Evolutionary conservation across 768 basidiomycete genomes (phyloP), one percentile per base, ranked within the genome.

Genomic region (Podaxis rugospora): DNA sequence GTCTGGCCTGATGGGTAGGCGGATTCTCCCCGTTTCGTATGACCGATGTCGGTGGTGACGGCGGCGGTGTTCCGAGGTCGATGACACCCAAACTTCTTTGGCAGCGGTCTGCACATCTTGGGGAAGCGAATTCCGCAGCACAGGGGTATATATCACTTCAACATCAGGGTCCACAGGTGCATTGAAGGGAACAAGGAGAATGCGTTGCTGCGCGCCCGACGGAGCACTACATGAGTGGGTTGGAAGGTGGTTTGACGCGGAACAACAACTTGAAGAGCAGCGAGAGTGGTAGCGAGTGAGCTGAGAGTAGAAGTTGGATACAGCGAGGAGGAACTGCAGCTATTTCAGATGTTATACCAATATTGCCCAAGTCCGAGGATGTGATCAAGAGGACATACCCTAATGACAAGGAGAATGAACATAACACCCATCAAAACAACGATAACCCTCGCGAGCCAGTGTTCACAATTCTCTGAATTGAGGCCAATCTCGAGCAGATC

Each of bases 381-480:
- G 16, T 16, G 36, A 37, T 44, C 50, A 27, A 50, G 56, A 57
- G 59, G 32, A 78, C 86, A 72, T 70, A 92, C 90, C 65, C 89
- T 78, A 55, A 90, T 71, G 66, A 89, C 79, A 58, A 88, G 81
- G 62, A 89, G 69, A 37, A 90, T 73, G 49, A 84, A 76, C 74
- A 88, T 80, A 47, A 85, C 69, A 1, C 78, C 83, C 51, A 90
- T 74, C 36, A 83, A 77, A 0, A 76, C 85, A 61, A 88, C 69
- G 35, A 86, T 79, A 6, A 83, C 87, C 42, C 84, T 79, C 69
- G 88, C 89, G 51, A 91, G 80, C 87, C 88, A 90, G 60, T 81
- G 79, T 68, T 93, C 91, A 69, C 92, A 93, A 64, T 91, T 90
- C 72, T 92, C 90, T 46, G 89, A 72, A 66, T 81, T 89, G 66